Base-by-base conservation (phyloP, 106 monocot species). In the Acorus calamus region DNA sequence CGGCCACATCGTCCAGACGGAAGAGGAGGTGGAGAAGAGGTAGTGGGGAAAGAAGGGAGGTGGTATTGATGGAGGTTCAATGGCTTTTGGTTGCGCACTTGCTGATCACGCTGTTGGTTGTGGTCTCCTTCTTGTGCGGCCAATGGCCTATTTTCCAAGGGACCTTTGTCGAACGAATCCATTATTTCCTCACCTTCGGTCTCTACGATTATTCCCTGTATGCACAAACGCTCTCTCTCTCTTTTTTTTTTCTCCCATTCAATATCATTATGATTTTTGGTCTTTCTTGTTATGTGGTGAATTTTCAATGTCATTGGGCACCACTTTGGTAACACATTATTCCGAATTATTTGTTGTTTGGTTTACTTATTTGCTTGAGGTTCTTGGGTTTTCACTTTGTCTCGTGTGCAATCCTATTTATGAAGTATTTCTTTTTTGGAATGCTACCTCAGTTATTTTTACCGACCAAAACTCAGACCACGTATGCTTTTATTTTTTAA, bases 111-210 rank as follows among this genome's bases (percentile, higher is more conserved):
- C 47, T 69, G 43, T 68, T 90, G 60, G 89, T 84, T 52, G 80
- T 87, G 43, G 80, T 89, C 4, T 84, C 90, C 42, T 71, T 96
- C 49, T 76, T 96, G 42, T 96, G 86, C 74, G 94, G 94, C 41
- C 81, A 89, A 47, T 96, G 94, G 94, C 90, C 94, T 14, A 90
- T 96, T 68, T 96, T 96, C 77, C 63, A 83, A 14, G 84, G 84
- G 58, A 90, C 94, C 66, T 77, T 86, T 63, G 59, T 90, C 66
- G 72, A 87, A 71, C 79, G 84, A 6, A 78, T 96, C 74, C 79
- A 96, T 64, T 47, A 62, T 69, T 96, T 96, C 78, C 79, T 96
- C 75, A 96, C 87, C 76, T 79, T 76, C 71, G 94, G 82, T 63
- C 90, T 90, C 73, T 90, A 90, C 84, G 78, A 90, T 55, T 87